Percentiles rank a stretch among this genome's conserved stretches.
Evolutionary conservation across 1,139 yeast genomes (phyloP).

Genomic region (Nakaseomyces uthaithaninus): DNA sequence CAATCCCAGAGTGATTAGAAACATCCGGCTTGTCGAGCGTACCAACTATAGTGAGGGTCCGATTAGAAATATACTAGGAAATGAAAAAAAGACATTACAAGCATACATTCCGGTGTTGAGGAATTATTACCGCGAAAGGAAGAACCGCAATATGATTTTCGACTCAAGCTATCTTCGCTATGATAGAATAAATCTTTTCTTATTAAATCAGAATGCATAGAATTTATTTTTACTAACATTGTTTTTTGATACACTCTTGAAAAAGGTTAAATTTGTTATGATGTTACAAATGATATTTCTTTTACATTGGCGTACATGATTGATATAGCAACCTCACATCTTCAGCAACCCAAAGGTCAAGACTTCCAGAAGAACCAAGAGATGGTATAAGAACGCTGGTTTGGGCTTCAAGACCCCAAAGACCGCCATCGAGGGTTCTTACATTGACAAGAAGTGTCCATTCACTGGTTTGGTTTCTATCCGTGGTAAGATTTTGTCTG

Average conservation of each 20-base stretch:
- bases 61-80: no score
- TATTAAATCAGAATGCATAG: no score
- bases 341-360: slow-evolving; percentile 99
- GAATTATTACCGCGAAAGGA: no score
- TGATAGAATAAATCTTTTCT: no score
- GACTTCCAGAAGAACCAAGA: slow-evolving; percentile 98
- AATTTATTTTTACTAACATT: neutral
- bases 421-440: slow-evolving; percentile 95
- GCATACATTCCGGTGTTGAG: no score
- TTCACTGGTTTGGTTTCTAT: slow-evolving; percentile 93
- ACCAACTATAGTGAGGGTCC: no score
- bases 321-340: slow-evolving; percentile 93
- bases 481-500: slow-evolving; percentile 99
- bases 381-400: slow-evolving; percentile 99
- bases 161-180: no score
- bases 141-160: no score
- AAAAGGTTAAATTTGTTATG: no score
- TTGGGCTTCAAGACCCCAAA: slow-evolving; percentile 99
- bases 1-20: no score
- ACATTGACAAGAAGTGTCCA: slow-evolving; percentile 99
- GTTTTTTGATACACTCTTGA: neutral
- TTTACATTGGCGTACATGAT: neutral
- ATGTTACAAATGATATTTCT: neutral
- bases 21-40: no score
- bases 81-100: no score